Evolutionary conservation across 140 eudicot species (phyloP).

Genomic region (Cichorium intybus): DNA sequence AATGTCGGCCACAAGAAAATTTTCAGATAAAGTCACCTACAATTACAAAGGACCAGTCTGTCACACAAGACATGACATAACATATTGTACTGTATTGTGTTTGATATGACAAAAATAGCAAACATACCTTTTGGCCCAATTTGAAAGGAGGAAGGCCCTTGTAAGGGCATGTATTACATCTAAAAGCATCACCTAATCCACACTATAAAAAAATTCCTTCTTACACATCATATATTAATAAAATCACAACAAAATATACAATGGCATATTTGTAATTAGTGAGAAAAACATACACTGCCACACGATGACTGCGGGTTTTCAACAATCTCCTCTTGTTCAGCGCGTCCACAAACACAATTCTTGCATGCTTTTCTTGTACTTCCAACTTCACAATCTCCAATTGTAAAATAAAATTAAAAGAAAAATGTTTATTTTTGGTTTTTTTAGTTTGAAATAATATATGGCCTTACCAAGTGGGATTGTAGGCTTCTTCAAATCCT

Average conservation of each 20-base stretch:
- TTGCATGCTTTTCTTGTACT: constrained; percentile 87
- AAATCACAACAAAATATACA: not conserved
- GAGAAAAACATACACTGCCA: constrained; percentile 67
- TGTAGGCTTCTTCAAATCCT: constrained; percentile 78
- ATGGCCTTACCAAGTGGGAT: constrained; percentile 54
- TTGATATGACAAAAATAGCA: not conserved
- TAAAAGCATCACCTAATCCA: constrained; percentile 84
- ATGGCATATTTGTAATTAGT: not conserved
- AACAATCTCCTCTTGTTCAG: constrained; percentile 78
- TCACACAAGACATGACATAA: not conserved
- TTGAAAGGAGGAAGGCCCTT: constrained; percentile 87
- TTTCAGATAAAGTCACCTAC: constrained; percentile 57
- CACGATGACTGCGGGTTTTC: constrained; percentile 80
- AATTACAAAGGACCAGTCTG: too few relatives aligned
- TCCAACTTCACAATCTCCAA: constrained; percentile 90
- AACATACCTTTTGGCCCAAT: constrained; percentile 73
- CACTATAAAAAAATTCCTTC: constrained; percentile 25
- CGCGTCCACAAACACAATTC: constrained; percentile 88
- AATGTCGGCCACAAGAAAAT: constrained; percentile 62
- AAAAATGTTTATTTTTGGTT: too few relatives aligned
- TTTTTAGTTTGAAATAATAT: too few relatives aligned
- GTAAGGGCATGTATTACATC: constrained; percentile 83
- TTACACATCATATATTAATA: too few relatives aligned
- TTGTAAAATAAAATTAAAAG: constrained; percentile 24
- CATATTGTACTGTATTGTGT: too few relatives aligned